Conservation (phyloP, 2,329 filamentous ascomycete genomes). For the Claviceps maximensis region DNA sequence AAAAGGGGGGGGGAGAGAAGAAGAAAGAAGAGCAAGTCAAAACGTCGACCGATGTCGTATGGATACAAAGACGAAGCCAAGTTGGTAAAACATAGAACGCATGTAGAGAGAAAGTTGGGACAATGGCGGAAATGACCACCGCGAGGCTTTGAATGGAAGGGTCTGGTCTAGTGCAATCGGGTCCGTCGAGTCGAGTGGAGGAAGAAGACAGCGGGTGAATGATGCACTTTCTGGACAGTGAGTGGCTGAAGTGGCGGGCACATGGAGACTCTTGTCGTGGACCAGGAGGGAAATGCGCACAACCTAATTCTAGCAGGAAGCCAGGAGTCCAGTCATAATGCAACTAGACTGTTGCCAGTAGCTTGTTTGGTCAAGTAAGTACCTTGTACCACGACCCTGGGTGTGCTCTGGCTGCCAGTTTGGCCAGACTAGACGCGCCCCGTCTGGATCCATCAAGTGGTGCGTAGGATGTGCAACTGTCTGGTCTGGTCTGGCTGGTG, state of each 20-base stretch:
- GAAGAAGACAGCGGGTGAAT: not conserved
- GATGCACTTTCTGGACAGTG: not conserved
- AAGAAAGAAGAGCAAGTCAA: not conserved
- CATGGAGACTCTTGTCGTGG: not conserved
- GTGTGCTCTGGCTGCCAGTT: too few species aligned
- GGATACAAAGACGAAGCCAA: not conserved
- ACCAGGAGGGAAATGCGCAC: not conserved
- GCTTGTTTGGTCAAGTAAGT: too few species aligned
- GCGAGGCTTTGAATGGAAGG: not conserved
- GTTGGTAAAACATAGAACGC: not conserved
- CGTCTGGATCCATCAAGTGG: too few species aligned
- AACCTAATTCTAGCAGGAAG: not conserved
- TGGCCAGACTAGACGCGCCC: too few species aligned
- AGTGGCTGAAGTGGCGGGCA: slow-evolving; percentile 1
- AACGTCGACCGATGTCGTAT: not conserved
- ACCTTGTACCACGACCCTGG: too few species aligned
- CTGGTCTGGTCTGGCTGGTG: not conserved
- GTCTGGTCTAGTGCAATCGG: not conserved
- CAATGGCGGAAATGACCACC: not conserved
- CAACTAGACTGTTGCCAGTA: not conserved
- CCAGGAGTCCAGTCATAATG: not conserved
- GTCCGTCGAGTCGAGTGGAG: not conserved
- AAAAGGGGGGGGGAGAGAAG: not conserved
- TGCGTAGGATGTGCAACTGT: too few species aligned
- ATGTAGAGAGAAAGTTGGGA: not conserved